Base-by-base conservation (phyloP, 768 basidiomycete species). In the Exidia glandulosa region DNA sequence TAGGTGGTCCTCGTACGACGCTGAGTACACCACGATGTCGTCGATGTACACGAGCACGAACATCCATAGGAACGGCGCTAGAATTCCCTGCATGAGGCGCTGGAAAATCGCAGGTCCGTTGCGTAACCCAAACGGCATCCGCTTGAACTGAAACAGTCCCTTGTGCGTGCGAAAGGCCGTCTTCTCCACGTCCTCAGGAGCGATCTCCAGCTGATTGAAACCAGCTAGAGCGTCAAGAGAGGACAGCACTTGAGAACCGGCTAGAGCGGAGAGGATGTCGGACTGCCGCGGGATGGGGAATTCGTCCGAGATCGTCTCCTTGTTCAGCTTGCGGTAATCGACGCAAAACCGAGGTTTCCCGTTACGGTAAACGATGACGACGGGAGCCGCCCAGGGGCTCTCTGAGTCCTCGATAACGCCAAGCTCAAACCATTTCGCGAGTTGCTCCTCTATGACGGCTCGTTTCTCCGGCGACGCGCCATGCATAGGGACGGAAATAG, bases 21-120 rank as follows among this genome's bases (percentile, higher is more conserved):
- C 33, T 0, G 71, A 73, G 57, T 67, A 77, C 0, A 76, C 66
- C 0, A 77, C 68, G 1, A 78, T 77, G 52, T 79, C 71, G 52
- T n/a, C n/a, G n/a, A n/a, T n/a, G n/a, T n/a, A n/a, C 0, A 77
- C 75, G n/a, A n/a, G n/a, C n/a, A n/a, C n/a, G n/a, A n/a, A n/a
- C n/a, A n/a, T n/a, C n/a, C n/a, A n/a, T n/a, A n/a, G n/a, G n/a
- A n/a, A n/a, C n/a, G n/a, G n/a, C 0, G 72, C 64, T 1, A 76
- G 63, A 0, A 76, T 61, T 6, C 58, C 58, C 34, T 77, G 74
- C 76, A 79, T 78, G 77, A 59, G 77, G n/a, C n/a, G n/a, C n/a
- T n/a, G n/a, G n/a, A n/a, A 77, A 0, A 76, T 66, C 2, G 71
- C 65, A 0, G 76, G 77, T 1, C 60, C 68, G 56, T 72, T 71